Evolutionary conservation across 352 stramenopile genomes (phyloP), one percentile per base, ranked within the genome.

Genomic region (Thraustochytrium striatum): DNA sequence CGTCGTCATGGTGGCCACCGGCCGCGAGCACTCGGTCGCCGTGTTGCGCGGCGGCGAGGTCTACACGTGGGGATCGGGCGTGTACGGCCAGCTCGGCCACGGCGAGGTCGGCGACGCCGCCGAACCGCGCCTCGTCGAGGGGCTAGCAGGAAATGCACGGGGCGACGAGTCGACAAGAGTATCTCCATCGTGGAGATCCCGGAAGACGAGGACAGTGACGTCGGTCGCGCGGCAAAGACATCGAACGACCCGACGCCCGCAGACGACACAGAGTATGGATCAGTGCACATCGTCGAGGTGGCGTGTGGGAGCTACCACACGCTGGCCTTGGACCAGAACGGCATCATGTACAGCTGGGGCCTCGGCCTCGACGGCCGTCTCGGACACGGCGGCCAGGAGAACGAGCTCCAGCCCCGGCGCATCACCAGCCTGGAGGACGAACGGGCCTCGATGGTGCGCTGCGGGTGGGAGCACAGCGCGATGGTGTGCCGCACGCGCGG

Each of bases 21-120:
- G 72, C 19, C 21, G 50, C 16, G 36, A 69, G 9, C 72, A 81
- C 32, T 78, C 72, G 5, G 16, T 72, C 3, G 69, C 69, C 25
- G 52, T 79, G 11, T 52, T 79, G 25, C 9, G 16, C 21, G 75
- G n/a, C 30, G 81, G 81, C 35, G 85, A 89, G 2, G 85, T 92
- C 19, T 94, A 88, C 57, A 86, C 86, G 0, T 94, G 88, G 88
- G 88, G 88, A 0, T 92, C 86, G 19, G 87, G 86, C 0, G 85
- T 90, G 19, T 88, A 92, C 53, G 89, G 89, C 0, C 85, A 88
- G 0, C 82, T 93, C 1, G 89, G 89, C 1, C 75, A 87, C 58
- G 39, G 39, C 8, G 25, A 28, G 0, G 30, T 47, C 16, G 57
- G 50, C 5, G 50, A 65, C n/a, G 41, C n/a, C 35, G n/a, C 16